Percentiles rank a stretch among this genome's conserved stretches.
Evolutionary conservation across 2,329 filamentous ascomycete genomes (phyloP).

Genomic region (Phyllosticta ampelicida): DNA sequence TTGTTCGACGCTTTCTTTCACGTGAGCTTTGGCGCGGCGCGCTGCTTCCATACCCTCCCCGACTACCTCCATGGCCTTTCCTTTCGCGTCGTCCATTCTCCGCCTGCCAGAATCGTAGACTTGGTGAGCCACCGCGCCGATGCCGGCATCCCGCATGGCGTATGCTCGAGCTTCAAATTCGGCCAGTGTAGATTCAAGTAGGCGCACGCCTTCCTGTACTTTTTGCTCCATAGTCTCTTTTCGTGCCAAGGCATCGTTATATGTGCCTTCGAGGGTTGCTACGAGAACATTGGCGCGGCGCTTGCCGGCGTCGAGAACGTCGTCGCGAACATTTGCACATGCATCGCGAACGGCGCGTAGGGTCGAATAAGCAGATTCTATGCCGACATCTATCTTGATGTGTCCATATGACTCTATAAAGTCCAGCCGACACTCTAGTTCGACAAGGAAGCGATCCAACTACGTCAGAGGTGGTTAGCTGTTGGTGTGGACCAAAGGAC

Average conservation of each 20-base stretch:
- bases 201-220: constrained; percentile 71
- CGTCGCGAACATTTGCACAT: constrained; percentile 82
- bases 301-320: constrained; percentile 77
- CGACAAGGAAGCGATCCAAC: constrained; percentile 72
- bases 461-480: constrained; percentile 25
- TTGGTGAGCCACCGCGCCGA: constrained; percentile 60
- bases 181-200: constrained; percentile 74
- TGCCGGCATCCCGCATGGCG: constrained; percentile 65
- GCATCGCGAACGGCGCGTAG: constrained; percentile 77
- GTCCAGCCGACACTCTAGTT: constrained; percentile 77
- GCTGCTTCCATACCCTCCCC: constrained; percentile 75
- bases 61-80: constrained; percentile 62
- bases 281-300: constrained; percentile 80
- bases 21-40: constrained; percentile 60
- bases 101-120: constrained; percentile 70
- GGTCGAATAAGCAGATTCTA: constrained; percentile 75
- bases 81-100: constrained; percentile 69
- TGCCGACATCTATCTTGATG: constrained; percentile 68
- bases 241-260: constrained; percentile 73
- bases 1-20: constrained; percentile 57
- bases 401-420: constrained; percentile 83
- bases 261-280: constrained; percentile 79
- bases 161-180: constrained; percentile 78
- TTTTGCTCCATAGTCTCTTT: constrained; percentile 88
- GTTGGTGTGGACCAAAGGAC: constrained; percentile 2